These are phyloP conservation scores for Lichtheimia ramosa DNA, from an alignment of 371 early-diverging fungal genomes.

Conservation along the genomic window DNA sequence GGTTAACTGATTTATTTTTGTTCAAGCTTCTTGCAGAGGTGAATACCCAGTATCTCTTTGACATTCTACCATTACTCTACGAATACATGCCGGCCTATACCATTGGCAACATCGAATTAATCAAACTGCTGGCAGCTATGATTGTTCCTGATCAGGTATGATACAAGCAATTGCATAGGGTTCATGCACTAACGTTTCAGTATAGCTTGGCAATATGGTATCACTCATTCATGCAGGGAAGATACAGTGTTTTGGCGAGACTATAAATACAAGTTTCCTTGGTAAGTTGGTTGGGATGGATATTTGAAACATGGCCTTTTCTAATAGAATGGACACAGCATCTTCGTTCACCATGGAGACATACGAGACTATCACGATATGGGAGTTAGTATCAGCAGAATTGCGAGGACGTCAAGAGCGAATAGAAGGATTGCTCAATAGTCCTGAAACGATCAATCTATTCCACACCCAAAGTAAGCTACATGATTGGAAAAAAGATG, in stretches of 20 bases:
- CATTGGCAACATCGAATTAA: conserved; percentile 22
- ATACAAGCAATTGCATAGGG: too few relatives aligned
- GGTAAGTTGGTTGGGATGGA: not conserved
- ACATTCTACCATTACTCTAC: conserved; percentile 27
- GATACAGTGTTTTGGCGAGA: conserved; percentile 25
- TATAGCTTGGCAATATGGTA: conserved; percentile 20
- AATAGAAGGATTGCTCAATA: conserved; percentile 19
- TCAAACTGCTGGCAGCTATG: conserved; percentile 23
- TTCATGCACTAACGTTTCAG: not conserved
- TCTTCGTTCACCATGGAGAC: conserved; percentile 14
- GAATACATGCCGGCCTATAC: conserved; percentile 18
- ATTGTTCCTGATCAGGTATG: conserved; percentile 35
- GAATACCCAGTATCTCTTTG: conserved; percentile 21
- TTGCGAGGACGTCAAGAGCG: conserved; percentile 17
- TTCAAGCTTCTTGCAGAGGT: conserved; percentile 32
- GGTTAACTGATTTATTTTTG: too few relatives aligned
- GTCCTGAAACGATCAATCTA: conserved; percentile 9
- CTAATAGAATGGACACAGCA: not conserved
- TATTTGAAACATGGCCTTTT: not conserved
- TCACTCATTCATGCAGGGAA: conserved; percentile 21
- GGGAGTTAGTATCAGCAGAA: conserved; percentile 37
- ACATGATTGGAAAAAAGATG: not conserved
- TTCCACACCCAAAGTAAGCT: conserved; percentile 27
- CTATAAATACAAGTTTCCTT: conserved; percentile 9
- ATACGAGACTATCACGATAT: conserved; percentile 22